Conservation (phyloP, 1,284 basidiomycete species). For the Puccinia horiana region DNA sequence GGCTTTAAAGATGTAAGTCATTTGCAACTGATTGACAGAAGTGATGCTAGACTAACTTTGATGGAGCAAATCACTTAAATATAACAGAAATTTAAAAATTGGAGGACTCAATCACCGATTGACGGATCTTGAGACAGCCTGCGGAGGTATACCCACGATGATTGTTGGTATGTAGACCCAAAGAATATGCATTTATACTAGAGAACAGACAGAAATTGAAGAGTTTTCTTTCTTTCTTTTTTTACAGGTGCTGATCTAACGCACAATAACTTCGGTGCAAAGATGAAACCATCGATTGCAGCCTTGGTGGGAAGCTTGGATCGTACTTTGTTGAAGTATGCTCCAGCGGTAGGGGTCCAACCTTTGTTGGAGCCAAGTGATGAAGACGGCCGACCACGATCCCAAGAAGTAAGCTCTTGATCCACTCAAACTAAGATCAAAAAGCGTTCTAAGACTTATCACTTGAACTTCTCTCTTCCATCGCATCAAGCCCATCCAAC, state of each 20-base stretch:
- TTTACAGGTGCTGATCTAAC: constrained; percentile 39
- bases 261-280: constrained; percentile 7
- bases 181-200: background rate
- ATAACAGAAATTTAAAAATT: constrained; percentile 41
- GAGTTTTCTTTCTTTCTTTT: background rate
- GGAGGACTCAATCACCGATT: constrained; percentile 41
- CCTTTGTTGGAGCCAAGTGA: constrained; percentile 33
- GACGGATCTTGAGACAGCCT: background rate
- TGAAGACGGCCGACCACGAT: constrained; percentile 19
- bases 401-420: constrained; percentile 37
- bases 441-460: no score
- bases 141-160: constrained; percentile 18
- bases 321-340: constrained; percentile 8
- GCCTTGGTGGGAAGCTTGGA: constrained; percentile 40
- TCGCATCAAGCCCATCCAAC: constrained; percentile 34
- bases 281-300: constrained; percentile 40
- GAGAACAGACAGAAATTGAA: background rate
- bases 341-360: constrained; percentile 18
- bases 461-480: no score
- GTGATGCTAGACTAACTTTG: background rate
- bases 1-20: constrained; percentile 39
- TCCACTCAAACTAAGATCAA: no score
- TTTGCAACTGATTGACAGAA: background rate
- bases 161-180: constrained; percentile 24
- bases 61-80: background rate